Conservation (phyloP, 345 rosid genomes). For the Syzygium jambos region DNA sequence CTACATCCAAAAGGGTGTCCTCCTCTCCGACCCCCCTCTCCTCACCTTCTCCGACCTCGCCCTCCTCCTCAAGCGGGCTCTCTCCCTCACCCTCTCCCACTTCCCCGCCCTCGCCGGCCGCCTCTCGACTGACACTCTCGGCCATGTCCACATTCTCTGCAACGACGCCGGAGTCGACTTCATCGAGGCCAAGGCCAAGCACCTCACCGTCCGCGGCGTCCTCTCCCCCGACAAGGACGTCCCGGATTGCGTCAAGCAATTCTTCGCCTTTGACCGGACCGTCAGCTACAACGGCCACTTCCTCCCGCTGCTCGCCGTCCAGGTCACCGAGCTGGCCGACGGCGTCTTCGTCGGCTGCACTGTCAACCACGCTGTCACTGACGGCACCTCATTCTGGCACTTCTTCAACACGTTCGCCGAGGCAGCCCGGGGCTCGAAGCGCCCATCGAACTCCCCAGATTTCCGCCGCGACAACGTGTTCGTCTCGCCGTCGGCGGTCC, state of each 20-base stretch:
- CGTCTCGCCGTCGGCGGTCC: conserved; percentile 48
- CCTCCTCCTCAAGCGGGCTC: conserved; percentile 44
- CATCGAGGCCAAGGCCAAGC: conserved; percentile 44
- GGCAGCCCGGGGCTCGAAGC: conserved; percentile 41
- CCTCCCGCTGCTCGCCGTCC: conserved; percentile 69
- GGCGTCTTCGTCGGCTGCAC: conserved; percentile 76
- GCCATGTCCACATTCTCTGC: conserved; percentile 57
- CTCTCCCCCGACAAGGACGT: conserved; percentile 39
- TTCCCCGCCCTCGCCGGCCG: conserved; percentile 92
- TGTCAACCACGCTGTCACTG: conserved; percentile 78
- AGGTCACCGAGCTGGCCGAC: conserved; percentile 71
- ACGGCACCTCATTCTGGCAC: conserved; percentile 97
- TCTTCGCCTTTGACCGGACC: conserved; percentile 60
- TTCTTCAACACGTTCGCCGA: conserved; percentile 86
- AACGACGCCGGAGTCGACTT: conserved; percentile 77
- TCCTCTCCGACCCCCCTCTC: conserved; percentile 41
- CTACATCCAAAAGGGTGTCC: conserved; percentile 92
- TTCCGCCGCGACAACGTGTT: conserved; percentile 58
- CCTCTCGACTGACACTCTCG: conserved; percentile 44
- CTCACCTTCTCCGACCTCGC: conserved; percentile 33
- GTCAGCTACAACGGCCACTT: conserved; percentile 79
- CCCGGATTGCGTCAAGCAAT: conserved; percentile 51
- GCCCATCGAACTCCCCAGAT: conserved; percentile 49
- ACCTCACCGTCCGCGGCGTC: conserved; percentile 24
- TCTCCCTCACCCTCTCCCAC: conserved; percentile 55